Conservation (phyloP, 2,329 filamentous ascomycete species). For the Acrodontium crateriforme region DNA sequence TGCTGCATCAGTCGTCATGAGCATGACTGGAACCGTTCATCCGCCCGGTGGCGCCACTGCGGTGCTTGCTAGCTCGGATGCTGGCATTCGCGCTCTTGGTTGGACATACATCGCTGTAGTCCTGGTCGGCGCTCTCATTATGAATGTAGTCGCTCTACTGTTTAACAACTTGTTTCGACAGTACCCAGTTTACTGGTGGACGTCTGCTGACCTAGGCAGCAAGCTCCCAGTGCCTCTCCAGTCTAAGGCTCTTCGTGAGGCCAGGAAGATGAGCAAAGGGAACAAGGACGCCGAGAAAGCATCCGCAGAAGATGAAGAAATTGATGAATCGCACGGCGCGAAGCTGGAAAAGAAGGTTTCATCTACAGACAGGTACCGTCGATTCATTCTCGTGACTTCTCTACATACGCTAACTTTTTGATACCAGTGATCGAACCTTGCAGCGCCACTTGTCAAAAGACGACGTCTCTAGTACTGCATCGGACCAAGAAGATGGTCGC, state of each 20-base stretch:
- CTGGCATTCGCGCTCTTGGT: constrained; percentile 28
- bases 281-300: constrained; percentile 6
- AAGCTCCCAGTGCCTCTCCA: no score
- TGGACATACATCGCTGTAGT: constrained; percentile 33
- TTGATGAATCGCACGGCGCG: no score
- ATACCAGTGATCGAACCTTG: no score
- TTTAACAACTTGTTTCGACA: constrained; percentile 34
- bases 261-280: constrained; percentile 3
- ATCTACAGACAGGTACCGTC: no score
- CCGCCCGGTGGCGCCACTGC: constrained; percentile 38
- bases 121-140: constrained; percentile 27
- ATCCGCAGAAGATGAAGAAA: no score
- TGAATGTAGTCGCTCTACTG: constrained; percentile 29
- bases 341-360: no score
- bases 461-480: no score
- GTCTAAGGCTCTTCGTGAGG: no score
- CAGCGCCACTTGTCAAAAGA: no score
- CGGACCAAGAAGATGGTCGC: no score
- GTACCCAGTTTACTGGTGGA: constrained; percentile 38
- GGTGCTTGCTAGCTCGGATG: constrained; percentile 29
- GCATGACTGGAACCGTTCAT: constrained; percentile 34
- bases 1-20: constrained; percentile 31
- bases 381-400: no score
- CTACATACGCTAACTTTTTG: no score
- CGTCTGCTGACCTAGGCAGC: constrained; percentile 24